phyloP scores from a whole-genome alignment of 2,329 filamentous ascomycete genomes.

The Cytospora schulzeri region DNA sequence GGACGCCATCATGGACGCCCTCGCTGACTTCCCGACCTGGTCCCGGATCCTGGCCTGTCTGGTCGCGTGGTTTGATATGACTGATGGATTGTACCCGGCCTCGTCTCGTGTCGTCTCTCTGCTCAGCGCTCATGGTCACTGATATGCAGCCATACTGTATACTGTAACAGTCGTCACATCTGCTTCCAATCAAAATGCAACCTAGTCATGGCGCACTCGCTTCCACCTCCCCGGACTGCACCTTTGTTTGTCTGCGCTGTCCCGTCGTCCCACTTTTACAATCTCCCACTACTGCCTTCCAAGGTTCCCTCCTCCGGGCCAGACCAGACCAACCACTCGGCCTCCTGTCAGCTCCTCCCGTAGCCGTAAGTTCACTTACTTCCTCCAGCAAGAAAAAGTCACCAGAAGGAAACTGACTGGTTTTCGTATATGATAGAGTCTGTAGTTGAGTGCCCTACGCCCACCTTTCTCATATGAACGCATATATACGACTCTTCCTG shows the following conservation, averaged over 20 bases:
- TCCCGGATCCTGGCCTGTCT: not conserved
- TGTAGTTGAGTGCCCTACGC: not conserved
- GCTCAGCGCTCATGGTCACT: not conserved
- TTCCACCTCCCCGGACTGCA: not conserved
- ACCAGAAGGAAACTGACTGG: not conserved
- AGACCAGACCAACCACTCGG: not conserved
- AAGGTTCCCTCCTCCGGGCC: not conserved
- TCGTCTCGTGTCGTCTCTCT: not conserved
- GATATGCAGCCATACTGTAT: not conserved
- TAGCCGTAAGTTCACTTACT: not conserved
- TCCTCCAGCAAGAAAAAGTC: not conserved
- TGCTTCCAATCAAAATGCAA: not conserved
- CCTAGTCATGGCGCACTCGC: not conserved
- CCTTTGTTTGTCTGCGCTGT: not conserved
- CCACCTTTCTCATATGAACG: not conserved
- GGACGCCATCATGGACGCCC: not conserved
- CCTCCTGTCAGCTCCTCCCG: not conserved
- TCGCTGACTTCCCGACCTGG: not conserved
- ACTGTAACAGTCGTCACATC: not conserved
- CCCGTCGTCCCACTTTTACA: not conserved
- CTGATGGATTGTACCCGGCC: not conserved
- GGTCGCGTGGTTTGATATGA: not conserved
- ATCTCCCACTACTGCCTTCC: not conserved
- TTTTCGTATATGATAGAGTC: not conserved
- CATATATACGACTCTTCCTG: not conserved